Evolutionary conservation across 495 filamentous ascomycete species (phyloP), one percentile per base, ranked within the genome.

Genomic region (Aspergillus ostianus): DNA sequence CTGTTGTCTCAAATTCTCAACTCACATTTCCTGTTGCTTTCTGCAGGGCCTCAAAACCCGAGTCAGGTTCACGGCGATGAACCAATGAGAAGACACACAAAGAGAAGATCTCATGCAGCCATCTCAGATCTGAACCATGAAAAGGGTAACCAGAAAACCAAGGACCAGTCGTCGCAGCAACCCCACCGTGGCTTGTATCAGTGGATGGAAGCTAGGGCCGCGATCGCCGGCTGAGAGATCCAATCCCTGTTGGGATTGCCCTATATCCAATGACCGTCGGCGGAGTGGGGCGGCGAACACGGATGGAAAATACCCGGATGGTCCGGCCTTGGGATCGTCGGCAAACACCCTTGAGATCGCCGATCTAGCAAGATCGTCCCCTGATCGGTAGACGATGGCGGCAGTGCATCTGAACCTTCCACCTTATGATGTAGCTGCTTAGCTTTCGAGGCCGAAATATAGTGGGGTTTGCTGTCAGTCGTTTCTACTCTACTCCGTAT

Each of bases 151-250:
- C 10, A 12, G 6, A 46, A 46, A 26, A 21, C 7, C 20, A n/a
- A 21, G 6, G 46, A 47, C 46, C 15, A 15, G 46, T 47, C 17
- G 46, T 7, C 15, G 46, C n/a, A 47, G 4, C 20, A 4, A 13
- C 47, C 21, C 19, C 47, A 49, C 21, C 9, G n/a, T 49, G 47
- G 21, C 19, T 20, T 20, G n/a, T 21, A 9, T 49, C 17, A 26
- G 47, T 56, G 58, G 58, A 55, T 26, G 58, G 53, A 61, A 52
- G 47, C 12, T 18, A 56, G 32, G 30, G 50, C 52, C 47, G 58
- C 17, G 57, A 59, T 59, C 57, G 54, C 41, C 54, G 54, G 54
- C 21, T 56, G 44, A 56, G 54, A 56, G 54, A 56, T 56, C 36
- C 36, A 26, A 49, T 26, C 41, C 9, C 48, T 48, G 20, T 20